Evolutionary conservation across 352 stramenopile genomes (phyloP), one percentile per base, ranked within the genome.

Genomic region (Globisporangium cystogenes): DNA sequence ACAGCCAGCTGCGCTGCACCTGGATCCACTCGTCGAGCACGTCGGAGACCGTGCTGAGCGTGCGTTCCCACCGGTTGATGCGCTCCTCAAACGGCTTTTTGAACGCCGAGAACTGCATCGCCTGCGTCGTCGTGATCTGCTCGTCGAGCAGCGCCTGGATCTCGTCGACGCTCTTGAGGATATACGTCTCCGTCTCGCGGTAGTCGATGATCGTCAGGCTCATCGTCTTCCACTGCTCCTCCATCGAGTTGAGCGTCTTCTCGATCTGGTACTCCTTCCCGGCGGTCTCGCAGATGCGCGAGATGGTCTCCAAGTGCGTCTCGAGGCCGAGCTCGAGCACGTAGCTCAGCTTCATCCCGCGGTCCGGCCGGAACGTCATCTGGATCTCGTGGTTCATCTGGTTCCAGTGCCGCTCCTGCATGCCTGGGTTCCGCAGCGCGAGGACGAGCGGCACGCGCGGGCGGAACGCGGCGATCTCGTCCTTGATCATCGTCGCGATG

Each of bases 241-340:
- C 80, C 94, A 98, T 98, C 10, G 86, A 70, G 55, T 96, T 93
- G 6, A 98, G 66, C 0, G 89, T 90, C 48, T 89, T 93, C 52
- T 98, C 92, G 55, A 98, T 98, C 60, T 95, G 86, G 42, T 96
- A 97, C 52, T 98, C 94, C 59, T 98, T 98, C 4, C 85, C 87
- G 3, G 93, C 94, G 1, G 82, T 95, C 66, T 98, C 93, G 23
- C 87, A 87, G 45, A 97, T 93, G 21, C 92, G 95, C 33, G 85
- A 74, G 26, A 98, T 97, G 3, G 76, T 72, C 16, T 96, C 88
- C 3, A 94, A 71, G 55, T 97, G 85, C 21, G 87, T 78, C 10
- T 93, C 73, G 0, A 98, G 71, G 15, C 91, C 82, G 15, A 98
- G 56, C 18, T 94, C 84, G 1, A 93, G 57, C 6, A 93, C 82